These are phyloP conservation scores for Limnanthes douglasii DNA, from an alignment of 345 rosid genomes.

Conservation along the genomic window DNA sequence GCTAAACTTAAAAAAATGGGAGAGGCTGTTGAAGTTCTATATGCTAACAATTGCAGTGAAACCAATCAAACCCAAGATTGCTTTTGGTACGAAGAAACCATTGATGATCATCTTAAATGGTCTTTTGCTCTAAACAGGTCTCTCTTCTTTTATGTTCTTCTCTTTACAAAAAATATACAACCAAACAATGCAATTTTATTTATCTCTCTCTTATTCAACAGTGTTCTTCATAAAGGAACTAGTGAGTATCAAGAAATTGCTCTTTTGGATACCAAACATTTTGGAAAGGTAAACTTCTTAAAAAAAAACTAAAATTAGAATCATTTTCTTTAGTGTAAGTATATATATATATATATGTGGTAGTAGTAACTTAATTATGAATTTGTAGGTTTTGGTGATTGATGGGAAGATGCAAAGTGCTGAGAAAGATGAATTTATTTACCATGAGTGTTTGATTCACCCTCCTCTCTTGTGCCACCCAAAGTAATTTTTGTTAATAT, in stretches of 20 bases:
- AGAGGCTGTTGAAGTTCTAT: conserved; percentile 50
- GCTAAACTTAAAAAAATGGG: conserved; percentile 27
- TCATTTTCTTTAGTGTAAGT: background rate
- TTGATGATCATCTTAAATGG: conserved; percentile 90
- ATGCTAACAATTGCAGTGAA: conserved; percentile 32
- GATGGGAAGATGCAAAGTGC: conserved; percentile 99
- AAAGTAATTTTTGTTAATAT: conserved; percentile 20
- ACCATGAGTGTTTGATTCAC: conserved; percentile 88
- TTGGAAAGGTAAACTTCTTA: conserved; percentile 50
- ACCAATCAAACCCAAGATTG: conserved; percentile 21
- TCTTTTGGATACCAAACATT: conserved; percentile 73
- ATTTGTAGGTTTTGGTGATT: conserved; percentile 57
- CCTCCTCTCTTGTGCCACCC: conserved; percentile 71
- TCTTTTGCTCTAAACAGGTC: conserved; percentile 84
- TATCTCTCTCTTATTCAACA: conserved; percentile 6
- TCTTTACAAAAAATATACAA: too few species aligned
- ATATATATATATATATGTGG: conserved; percentile 2
- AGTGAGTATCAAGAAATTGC: conserved; percentile 78
- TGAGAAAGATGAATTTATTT: conserved; percentile 82
- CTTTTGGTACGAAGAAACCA: conserved; percentile 71
- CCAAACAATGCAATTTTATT: too few species aligned
- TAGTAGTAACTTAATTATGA: conserved; percentile 6
- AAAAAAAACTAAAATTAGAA: background rate
- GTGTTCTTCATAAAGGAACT: conserved; percentile 65
- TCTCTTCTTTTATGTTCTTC: background rate